These are phyloP conservation scores for Irpex rosettiformis DNA, from an alignment of 1,284 basidiomycete genomes.

Conservation along the genomic window DNA sequence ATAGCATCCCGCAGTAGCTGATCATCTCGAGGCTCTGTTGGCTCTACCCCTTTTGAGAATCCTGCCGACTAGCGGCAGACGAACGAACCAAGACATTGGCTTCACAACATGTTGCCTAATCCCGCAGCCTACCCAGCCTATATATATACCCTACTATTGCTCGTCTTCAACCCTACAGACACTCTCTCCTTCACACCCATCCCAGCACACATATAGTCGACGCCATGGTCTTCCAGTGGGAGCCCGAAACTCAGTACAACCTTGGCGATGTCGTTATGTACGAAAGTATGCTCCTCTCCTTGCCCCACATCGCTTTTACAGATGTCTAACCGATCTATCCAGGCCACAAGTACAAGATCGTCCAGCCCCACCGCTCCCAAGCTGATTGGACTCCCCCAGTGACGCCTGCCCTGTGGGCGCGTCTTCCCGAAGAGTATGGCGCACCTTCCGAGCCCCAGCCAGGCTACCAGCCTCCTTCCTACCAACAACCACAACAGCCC, in stretches of 20 bases:
- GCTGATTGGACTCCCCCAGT: slow-evolving; percentile 59
- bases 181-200: background rate
- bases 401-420: slow-evolving; percentile 69
- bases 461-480: slow-evolving; percentile 20
- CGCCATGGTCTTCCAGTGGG: slow-evolving; percentile 47
- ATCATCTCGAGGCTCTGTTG: background rate
- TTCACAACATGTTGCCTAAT: background rate
- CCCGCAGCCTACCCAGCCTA: background rate
- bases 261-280: slow-evolving; percentile 54
- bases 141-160: background rate
- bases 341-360: slow-evolving; percentile 65
- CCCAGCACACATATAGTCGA: slow-evolving; percentile 2
- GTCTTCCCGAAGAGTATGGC: slow-evolving; percentile 35
- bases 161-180: background rate
- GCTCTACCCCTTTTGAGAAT: background rate
- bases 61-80: background rate
- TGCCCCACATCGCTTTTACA: background rate
- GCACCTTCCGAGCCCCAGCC: slow-evolving; percentile 21
- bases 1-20: background rate
- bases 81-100: slow-evolving; percentile 1
- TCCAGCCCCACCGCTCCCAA: slow-evolving; percentile 70
- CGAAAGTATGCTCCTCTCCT: slow-evolving; percentile 38
- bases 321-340: slow-evolving; percentile 4
- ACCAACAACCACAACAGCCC: slow-evolving; percentile 27
- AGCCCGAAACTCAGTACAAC: slow-evolving; percentile 62